Evolutionary conservation across 106 monocot species (phyloP), one percentile per base, ranked within the genome.

Genomic region (Amphibolis antarctica): DNA sequence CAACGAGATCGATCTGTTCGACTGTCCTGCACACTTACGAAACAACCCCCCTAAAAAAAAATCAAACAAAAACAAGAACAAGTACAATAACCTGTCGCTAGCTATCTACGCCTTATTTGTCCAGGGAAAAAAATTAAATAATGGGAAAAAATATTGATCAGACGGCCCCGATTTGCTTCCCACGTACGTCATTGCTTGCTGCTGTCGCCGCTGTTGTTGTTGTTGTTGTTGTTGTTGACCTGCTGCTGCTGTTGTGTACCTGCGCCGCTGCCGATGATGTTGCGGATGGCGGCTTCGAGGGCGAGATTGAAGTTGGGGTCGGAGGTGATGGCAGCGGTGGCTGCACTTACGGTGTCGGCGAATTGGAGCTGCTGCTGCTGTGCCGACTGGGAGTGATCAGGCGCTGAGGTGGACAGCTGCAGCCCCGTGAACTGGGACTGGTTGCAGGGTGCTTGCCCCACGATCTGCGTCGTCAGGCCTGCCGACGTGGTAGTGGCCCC

Each of bases 361-460:
- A 84, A 54, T 14, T 17, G n/a, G n/a, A n/a, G 29, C 48, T 47
- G 68, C 15, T 45, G 29, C 45, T 21, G 24, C 18, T 21, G 54
- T 4, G 9, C 0, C 54, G 18, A 3, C 0, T 55, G 54, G 4
- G 20, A n/a, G 10, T 49, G 48, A 17, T 27, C 18, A 36, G 36
- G 4, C 7, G 36, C 7, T 15, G 48, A 14, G 6, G 67, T 14
- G n/a, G 60, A 17, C 4, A 82, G 80, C 82, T 93, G 93, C 10
- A 79, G 61, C 29, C 88, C 88, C 0, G 88, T 77, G 71, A 93
- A 88, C 13, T 78, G 88, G 5, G 88, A 83, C 54, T 83, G 81
- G 67, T 82, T 83, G 65, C 62, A 84, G 1, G 76, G 68, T 46
- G 70, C 28, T 46, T 77, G 88, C 15, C 80, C 78, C 14, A 81